These are phyloP conservation scores for Gonapodya sp. DNA, from an alignment of 192 early-diverging fungal species.

Conservation along the genomic window DNA sequence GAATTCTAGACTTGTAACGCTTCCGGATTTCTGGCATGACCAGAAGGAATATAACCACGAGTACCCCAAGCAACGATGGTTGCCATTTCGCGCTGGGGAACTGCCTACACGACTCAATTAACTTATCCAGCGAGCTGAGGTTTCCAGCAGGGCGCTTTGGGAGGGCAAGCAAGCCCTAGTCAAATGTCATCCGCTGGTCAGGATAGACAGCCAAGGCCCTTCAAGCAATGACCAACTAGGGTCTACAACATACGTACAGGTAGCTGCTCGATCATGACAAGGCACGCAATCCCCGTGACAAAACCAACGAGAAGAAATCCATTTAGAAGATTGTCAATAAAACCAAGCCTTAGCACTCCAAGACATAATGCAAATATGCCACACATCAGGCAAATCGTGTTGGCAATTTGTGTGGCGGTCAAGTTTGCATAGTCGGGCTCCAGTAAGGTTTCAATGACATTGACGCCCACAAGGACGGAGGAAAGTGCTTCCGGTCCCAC, in stretches of 20 bases:
- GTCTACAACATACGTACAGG: conserved; percentile 16
- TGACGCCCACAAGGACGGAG: conserved; percentile 23
- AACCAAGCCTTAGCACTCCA: conserved; percentile 23
- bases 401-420: conserved; percentile 18
- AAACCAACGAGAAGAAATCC: conserved; percentile 25
- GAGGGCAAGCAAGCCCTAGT: conserved; percentile 19
- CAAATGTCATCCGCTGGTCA: conserved; percentile 12
- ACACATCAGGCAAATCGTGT: conserved; percentile 21
- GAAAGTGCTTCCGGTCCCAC: conserved; percentile 30
- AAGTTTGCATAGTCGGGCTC: conserved; percentile 9
- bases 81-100: background rate
- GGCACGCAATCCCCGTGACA: conserved; percentile 14
- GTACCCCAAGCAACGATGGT: background rate
- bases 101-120: conserved; percentile 8
- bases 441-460: background rate
- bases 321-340: conserved; percentile 30
- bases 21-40: conserved; percentile 19
- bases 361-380: conserved; percentile 22
- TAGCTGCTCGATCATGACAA: conserved; percentile 31
- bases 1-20: background rate
- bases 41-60: background rate
- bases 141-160: conserved; percentile 10
- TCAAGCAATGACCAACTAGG: conserved; percentile 20
- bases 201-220: background rate
- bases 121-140: conserved; percentile 16